Evolutionary conservation across 352 stramenopile genomes (phyloP), one percentile per base, ranked within the genome.

Genomic region (Phytophthora podocarpi): DNA sequence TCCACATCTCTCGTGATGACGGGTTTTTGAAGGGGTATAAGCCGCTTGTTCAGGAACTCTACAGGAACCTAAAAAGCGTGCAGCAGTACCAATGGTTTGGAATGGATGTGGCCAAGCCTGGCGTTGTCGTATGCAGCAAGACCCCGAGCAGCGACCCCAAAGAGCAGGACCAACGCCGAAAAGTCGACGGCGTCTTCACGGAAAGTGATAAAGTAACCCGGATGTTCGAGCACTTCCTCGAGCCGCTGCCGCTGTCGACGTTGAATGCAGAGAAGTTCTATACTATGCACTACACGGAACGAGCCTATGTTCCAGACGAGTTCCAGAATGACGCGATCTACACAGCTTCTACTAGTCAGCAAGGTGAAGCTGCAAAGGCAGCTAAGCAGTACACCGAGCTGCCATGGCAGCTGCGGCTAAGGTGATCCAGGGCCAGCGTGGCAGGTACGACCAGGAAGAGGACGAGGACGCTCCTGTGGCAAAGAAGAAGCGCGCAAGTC

Each of bases 261-360:
- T n/a, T 36, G 5, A 36, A 36, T 4, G 31, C 31, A 15, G 31
- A 36, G 31, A 36, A 36, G 31, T 4, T 40, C 9, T 12, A 18
- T 9, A 52, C 41, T 1, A 56, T 70, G 31, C 36, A 64, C 23
- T 3, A 52, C 6, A 52, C 46, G 15, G 47, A 64, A 20, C 24
- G 40, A 1, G 39, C 47, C 1, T 70, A 64, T 8, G 39, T 70
- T 1, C 47, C 53, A 0, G 39, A 40, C 0, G 53, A 70, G 27
- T 70, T 57, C 24, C 15, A 37, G 1, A 12, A 45, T 12, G 31
- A 69, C 40, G 3, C 8, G 3, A 28, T 58, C 11, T 64, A 65
- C 40, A 47, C 37, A n/a, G 16, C 54, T n/a, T n/a, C 10, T 36
- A 15, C 35, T 13, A 56, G n/a, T 4, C 13, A 30, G 4, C 11